Evolutionary conservation across 2,329 filamentous ascomycete species (phyloP), one percentile per base, ranked within the genome.

Genomic region (Fusarium cyanostomum): DNA sequence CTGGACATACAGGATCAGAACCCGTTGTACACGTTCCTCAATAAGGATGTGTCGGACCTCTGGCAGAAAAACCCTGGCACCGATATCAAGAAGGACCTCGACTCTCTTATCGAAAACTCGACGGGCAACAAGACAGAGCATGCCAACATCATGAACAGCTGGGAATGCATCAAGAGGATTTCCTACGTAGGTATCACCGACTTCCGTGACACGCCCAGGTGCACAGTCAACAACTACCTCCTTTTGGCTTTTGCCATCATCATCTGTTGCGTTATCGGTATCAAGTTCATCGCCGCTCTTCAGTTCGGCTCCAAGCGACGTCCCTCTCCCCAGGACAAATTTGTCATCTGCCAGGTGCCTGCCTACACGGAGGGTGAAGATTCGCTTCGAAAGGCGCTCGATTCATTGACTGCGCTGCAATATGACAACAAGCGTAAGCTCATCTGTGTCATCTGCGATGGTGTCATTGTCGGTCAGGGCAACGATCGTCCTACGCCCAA

Each of bases 341-440:
- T 99, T 71, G 94, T 99, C 70, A 98, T 99, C 67, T 98, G 95
- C 78, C 93, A 97, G 77, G 93, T 99, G 28, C 95, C 95, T 9
- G 95, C 95, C 6, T 99, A 99, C 74, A 99, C 95, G 0, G 95
- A 99, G 81, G 95, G 93, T 70, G 95, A 99, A 81, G 95, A 99
- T 71, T 94, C 94, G 5, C 82, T 99, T 8, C 86, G 95, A 52
- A 96, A 97, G 74, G 94, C 93, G 49, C 84, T 99, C 3, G 95
- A 99, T 75, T 98, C 95, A 1, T 84, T 98, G 57, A 97, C 95
- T 13, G 92, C 94, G 11, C 84, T 99, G 13, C 90, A 96, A 68
- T 99, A 99, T 71, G 95, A 99, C 79, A 97, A 99, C 79, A 99
- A 99, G 82, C 86, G 95, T 64, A 99, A 99, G 80, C 86, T 99